Percentiles rank a stretch among this genome's conserved stretches.
Evolutionary conservation across 2,329 filamentous ascomycete genomes (phyloP).

Genomic region (Didymella pomorum): DNA sequence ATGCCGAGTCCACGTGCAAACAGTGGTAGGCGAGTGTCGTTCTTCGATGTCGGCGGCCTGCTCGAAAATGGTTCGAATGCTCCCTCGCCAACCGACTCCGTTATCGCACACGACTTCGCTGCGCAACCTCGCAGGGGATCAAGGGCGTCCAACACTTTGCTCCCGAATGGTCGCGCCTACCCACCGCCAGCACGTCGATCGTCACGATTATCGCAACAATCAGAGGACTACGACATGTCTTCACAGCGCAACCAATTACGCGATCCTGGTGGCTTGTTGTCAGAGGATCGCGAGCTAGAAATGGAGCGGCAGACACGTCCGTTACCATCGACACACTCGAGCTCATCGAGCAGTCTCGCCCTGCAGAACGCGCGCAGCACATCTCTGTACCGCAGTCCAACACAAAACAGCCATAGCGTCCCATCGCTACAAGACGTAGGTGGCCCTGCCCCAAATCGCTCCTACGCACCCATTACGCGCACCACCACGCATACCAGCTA

Average conservation of each 20-base stretch:
- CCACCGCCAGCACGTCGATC: slow-evolving; percentile 40
- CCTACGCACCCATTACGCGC: slow-evolving; percentile 26
- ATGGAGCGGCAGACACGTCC: slow-evolving; percentile 25
- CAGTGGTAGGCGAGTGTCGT: slow-evolving; percentile 70
- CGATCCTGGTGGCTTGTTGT: slow-evolving; percentile 37
- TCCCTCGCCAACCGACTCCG: slow-evolving; percentile 47
- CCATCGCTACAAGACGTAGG: slow-evolving; percentile 43
- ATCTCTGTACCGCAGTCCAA: slow-evolving; percentile 31
- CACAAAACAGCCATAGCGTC: slow-evolving; percentile 34
- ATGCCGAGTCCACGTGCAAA: slow-evolving; percentile 48
- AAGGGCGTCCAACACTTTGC: slow-evolving; percentile 39
- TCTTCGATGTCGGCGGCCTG: slow-evolving; percentile 85
- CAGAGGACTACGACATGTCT: slow-evolving; percentile 44
- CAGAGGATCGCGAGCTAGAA: slow-evolving; percentile 34
- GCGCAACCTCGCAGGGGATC: slow-evolving; percentile 42
- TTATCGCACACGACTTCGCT: slow-evolving; percentile 55
- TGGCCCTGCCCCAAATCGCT: slow-evolving; percentile 34
- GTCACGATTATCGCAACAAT: slow-evolving; percentile 46
- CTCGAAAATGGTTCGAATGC: slow-evolving; percentile 62
- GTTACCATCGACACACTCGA: slow-evolving; percentile 26
- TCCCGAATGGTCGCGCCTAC: slow-evolving; percentile 35
- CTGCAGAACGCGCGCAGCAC: slow-evolving; percentile 20
- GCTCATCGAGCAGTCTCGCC: slow-evolving; percentile 24
- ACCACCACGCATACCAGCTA: slow-evolving; percentile 35
- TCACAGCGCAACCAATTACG: slow-evolving; percentile 34